A percentile compares a stretch with the other conserved stretches of the same genome.
Conservation (phyloP, 73 alveolate genomes). For the Breviolum minutum region DNA sequence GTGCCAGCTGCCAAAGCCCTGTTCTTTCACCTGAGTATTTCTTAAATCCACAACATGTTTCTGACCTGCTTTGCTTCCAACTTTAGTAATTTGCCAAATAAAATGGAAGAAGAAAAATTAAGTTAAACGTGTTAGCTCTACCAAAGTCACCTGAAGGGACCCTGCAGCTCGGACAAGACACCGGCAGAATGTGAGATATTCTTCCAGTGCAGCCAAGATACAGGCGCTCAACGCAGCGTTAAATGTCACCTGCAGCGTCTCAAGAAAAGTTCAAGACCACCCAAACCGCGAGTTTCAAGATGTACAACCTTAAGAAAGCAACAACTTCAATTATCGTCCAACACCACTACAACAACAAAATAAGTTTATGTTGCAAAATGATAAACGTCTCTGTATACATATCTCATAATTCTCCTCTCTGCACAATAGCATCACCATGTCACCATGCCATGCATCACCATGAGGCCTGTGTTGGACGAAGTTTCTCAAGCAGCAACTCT, state of each 20-base stretch:
- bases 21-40: neutral
- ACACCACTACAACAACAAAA: no score
- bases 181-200: no score
- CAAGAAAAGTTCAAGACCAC: no score
- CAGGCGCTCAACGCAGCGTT: constrained; percentile 11
- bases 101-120: no score
- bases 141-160: neutral
- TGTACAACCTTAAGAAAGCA: no score
- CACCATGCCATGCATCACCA: no score
- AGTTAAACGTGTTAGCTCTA: neutral
- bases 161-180: neutral
- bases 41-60: neutral
- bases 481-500: neutral
- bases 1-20: neutral
- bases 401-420: no score
- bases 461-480: neutral
- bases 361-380: no score
- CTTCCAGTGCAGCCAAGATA: neutral
- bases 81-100: neutral
- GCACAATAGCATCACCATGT: no score
- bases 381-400: no score
- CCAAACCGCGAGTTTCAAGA: no score
- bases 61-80: neutral
- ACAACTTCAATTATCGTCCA: no score
- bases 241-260: neutral